Evolutionary conservation across 2,329 filamentous ascomycete genomes (phyloP), one percentile per base, ranked within the genome.

Genomic region (Xylaria polymorpha): DNA sequence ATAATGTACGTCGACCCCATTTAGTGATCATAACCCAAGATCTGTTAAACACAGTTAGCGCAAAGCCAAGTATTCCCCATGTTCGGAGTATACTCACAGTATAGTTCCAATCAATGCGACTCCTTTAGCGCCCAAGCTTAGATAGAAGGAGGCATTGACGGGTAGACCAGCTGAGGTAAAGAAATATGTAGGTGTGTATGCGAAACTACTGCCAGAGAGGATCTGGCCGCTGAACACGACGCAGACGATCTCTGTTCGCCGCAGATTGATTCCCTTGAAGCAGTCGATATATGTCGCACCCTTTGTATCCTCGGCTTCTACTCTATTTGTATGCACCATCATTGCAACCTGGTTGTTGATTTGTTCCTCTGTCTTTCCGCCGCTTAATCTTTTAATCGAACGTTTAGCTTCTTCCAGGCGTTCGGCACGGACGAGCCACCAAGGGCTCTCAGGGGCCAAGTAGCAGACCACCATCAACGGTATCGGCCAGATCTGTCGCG

Each of bases 401-500:
- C 73, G 71, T 46, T 77, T 76, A 7, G 83, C 83, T 18, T 79
- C 75, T 1, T 80, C 77, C 7, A 79, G 71, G 6, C 78, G 78
- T 6, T 80, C 80, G 2, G 78, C 73, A 5, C 83, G 80, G 35
- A 85, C 80, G 3, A 82, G 79, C 78, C 80, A 84, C 82, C 83
- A 85, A 0, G 83, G 84, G 39, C 81, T 83, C 71, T 85, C 84
- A 1, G 83, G 84, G 5, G 82, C 81, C n/a, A 84, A 79, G 32
- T 77, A 73, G 12, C 80, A 79, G 1, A 78, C 74, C 0, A 82
- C 71, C 61, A 84, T 74, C 0, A 85, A 74, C 1, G 82, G 79
- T 0, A 81, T 74, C 2, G 82, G 81, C 80, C 82, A 85, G 1
- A 80, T 32, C 76, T 78, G 57, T 61, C 41, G 60, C 20, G 14